Evolutionary conservation across 2,329 filamentous ascomycete genomes (phyloP), one percentile per base, ranked within the genome.

Genomic region (Penicillium aurantiogriseum): DNA sequence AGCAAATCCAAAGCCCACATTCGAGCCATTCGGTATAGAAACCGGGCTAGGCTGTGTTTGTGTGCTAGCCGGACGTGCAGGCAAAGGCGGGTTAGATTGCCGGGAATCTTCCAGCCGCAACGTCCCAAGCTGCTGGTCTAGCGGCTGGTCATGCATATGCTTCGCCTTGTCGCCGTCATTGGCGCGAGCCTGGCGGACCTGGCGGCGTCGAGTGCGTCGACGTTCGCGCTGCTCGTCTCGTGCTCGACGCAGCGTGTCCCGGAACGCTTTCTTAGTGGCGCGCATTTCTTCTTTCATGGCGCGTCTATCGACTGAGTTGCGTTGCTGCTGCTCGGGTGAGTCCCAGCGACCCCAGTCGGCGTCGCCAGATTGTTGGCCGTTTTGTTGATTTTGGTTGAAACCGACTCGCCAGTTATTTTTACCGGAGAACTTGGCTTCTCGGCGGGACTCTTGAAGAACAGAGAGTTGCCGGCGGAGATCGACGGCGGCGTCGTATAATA

Each of bases 221-320:
- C 66, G 55, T 19, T 72, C 71, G 4, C 67, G 69, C 48, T 73
- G 67, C 56, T 75, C 74, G 8, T 73, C 68, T n/a, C 73, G 65
- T 1, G 74, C 73, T 5, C 73, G 69, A 4, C 67, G 67, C 17
- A 73, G 58, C 6, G 75, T 63, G 9, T 73, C 70, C 10, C 68
- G 63, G 57, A 77, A 77, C 4, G 73, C 73, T 48, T 75, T 70
- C 43, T 68, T 71, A 6, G 74, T 71, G 1, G 69, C 68, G n/a
- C 67, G 66, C 51, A 74, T 65, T 58, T 77, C 74, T 43, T 71
- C 69, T 54, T 75, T 76, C 53, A 75, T 62, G 2, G 70, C 69
- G 3, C 65, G 66, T 19, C 64, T 65, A 29, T 75, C 69, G 1
- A 63, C 63, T 27, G 62, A 59, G 39, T 69, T 69, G 7, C 69